Evolutionary conservation across 2,329 filamentous ascomycete species (phyloP).

Genomic region (Penicillium rolfsii): DNA sequence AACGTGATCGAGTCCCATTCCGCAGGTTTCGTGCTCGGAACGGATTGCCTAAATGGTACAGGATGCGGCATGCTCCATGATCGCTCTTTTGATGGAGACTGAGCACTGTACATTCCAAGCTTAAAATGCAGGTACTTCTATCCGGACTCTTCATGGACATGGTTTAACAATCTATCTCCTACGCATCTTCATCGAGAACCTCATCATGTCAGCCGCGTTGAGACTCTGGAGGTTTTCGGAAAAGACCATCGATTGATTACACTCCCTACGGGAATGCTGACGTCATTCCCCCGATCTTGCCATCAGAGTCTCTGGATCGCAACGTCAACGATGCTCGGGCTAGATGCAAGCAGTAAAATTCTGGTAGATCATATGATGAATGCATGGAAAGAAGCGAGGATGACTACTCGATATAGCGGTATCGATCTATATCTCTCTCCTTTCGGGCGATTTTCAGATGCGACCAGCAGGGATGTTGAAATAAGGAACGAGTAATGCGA

Average conservation of each 20-base stretch:
- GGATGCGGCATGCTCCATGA: not conserved
- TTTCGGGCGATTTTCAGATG: not conserved
- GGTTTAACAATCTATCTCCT: too few relatives aligned
- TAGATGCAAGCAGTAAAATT: not conserved
- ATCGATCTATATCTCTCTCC: not conserved
- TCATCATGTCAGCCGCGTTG: not conserved
- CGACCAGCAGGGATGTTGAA: not conserved
- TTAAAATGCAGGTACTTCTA: too few relatives aligned
- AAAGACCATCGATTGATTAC: not conserved
- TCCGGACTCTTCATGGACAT: too few relatives aligned
- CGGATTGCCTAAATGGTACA: slow-evolving; percentile 13
- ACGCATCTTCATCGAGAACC: too few relatives aligned
- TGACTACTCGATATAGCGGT: not conserved
- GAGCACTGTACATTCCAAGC: too few relatives aligned
- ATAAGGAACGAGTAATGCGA: not conserved
- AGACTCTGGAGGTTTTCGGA: not conserved
- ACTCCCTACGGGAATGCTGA: not conserved
- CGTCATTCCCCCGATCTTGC: not conserved
- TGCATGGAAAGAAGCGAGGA: too few relatives aligned
- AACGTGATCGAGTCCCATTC: not conserved
- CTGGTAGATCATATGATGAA: not conserved
- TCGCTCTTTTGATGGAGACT: not conserved
- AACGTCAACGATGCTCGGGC: not conserved
- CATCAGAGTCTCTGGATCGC: not conserved
- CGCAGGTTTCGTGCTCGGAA: slow-evolving; percentile 5